Base-by-base conservation (phyloP, 768 basidiomycete genomes). In the Mycena capillaripes region DNA sequence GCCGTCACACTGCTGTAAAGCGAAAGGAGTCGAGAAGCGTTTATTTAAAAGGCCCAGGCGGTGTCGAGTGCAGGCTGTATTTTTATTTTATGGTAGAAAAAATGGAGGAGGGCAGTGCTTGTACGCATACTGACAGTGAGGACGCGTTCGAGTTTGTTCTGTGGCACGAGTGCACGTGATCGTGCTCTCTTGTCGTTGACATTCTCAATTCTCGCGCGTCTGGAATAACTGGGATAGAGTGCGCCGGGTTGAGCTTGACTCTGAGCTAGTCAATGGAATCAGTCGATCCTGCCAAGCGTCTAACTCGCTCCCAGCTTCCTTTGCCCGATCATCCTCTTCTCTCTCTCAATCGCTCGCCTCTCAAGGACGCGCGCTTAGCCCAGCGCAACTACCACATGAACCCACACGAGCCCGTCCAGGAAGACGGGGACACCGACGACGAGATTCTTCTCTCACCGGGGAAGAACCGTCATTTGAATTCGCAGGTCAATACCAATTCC, bases 291-390 rank as follows among this genome's bases (percentile, higher is more conserved):
- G 80, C 81, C 63, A 83, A 81, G 78, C 82, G 83, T 73, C 77
- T 81, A 60, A 90, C 88, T 21, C 85, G 90, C 76, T 91, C 89
- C 55, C 89, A 89, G 76, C 80, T 87, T 72, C 81, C 83, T 32
- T 78, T 89, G 30, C 82, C 87, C 30, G 85, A 90, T n/a, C n/a
- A n/a, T n/a, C n/a, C 78, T 78, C 89, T 27, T 48, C 76, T 89
- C 56, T 81, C 88, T 34, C 83, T 81, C 56, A 71, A 84, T 38
- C 79, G 82, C 32, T 90, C 89, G 25, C 89, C 89, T 2, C 81
- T 90, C 81, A 90, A 90, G 78, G 82, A 84, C 76, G 89, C 89
- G 59, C 84, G 85, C 58, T 84, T 76, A 62, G 78, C 84, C 16
- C 74, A 81, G 56, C 80, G 79, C 69, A 82, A 77, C 73, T 80